phyloP scores from a whole-genome alignment of 768 basidiomycete species.

The Calocera viscosa region DNA sequence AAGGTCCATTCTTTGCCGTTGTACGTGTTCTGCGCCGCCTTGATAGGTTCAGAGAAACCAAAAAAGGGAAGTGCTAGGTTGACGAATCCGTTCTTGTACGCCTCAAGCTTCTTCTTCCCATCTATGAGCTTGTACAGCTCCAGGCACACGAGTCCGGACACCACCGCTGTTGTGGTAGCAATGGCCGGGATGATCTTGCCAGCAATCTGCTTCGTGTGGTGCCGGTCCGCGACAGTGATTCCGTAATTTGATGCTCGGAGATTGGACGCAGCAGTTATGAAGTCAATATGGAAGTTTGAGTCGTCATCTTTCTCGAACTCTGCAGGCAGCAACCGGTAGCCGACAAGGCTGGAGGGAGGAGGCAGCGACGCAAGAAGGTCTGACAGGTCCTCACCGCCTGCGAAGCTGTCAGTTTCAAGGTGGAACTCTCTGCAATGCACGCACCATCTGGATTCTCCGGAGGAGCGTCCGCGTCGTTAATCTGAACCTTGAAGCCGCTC shows the following conservation, averaged over 20 bases:
- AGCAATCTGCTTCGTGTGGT: constrained; percentile 93
- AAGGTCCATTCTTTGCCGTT: constrained; percentile 85
- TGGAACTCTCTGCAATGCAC: background rate
- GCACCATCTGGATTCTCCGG: constrained; percentile 33
- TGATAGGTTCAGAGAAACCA: constrained; percentile 95
- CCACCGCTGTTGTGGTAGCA: constrained; percentile 92
- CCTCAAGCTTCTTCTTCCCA: constrained; percentile 81
- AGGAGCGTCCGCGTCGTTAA: constrained; percentile 84
- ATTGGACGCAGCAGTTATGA: constrained; percentile 96
- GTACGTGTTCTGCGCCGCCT: constrained; percentile 79
- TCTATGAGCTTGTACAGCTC: constrained; percentile 99
- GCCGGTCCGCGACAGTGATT: constrained; percentile 73
- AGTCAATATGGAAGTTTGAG: constrained; percentile 94
- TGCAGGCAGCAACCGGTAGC: constrained; percentile 89
- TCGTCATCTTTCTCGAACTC: constrained; percentile 99
- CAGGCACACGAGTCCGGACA: constrained; percentile 89
- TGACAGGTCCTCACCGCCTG: constrained; percentile 38
- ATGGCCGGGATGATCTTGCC: constrained; percentile 99
- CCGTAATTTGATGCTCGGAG: constrained; percentile 90
- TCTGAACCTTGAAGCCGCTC: constrained; percentile 83
- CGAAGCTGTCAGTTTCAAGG: background rate
- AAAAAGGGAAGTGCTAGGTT: constrained; percentile 98
- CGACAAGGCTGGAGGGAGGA: constrained; percentile 78
- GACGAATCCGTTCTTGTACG: constrained; percentile 97
- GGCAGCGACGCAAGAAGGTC: constrained; percentile 61